These are phyloP conservation scores for Saccharomyces hybrid DNA, from an alignment of 1,139 yeast species.

Conservation along the genomic window DNA sequence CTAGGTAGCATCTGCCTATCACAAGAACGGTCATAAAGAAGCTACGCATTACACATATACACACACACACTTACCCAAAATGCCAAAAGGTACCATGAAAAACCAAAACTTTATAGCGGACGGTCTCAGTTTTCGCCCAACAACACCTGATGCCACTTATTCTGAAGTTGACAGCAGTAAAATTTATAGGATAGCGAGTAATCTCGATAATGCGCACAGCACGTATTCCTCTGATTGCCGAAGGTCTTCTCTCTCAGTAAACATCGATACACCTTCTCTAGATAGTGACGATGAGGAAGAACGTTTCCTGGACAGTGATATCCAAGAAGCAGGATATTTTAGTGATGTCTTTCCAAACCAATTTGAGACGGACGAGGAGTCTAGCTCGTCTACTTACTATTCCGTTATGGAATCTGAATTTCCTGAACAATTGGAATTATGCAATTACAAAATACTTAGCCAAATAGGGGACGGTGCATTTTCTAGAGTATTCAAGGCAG, in stretches of 20 bases:
- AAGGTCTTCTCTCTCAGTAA: neutral
- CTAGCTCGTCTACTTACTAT: neutral
- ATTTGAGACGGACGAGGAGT: neutral
- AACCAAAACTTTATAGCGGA: neutral
- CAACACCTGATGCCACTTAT: neutral
- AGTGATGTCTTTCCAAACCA: neutral
- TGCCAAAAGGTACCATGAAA: neutral
- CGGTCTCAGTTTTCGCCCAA: neutral
- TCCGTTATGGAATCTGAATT: constrained; percentile 8
- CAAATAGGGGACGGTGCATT: constrained; percentile 82
- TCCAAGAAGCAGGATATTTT: neutral
- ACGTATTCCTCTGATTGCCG: neutral
- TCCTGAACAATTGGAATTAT: constrained; percentile 18
- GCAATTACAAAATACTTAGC: constrained; percentile 28
- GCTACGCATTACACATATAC: neutral
- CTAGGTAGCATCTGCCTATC: neutral
- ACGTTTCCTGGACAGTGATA: neutral
- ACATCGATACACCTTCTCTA: neutral
- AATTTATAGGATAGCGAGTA: too few species aligned
- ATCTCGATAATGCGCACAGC: neutral
- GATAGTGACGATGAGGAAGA: neutral
- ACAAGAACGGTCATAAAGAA: neutral
- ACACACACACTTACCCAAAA: too few species aligned
- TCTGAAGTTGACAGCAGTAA: neutral
- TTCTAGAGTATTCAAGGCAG: constrained; percentile 47